Evolutionary conservation across 257 asterid genomes (phyloP).

Genomic region (Fraxinus americana): DNA sequence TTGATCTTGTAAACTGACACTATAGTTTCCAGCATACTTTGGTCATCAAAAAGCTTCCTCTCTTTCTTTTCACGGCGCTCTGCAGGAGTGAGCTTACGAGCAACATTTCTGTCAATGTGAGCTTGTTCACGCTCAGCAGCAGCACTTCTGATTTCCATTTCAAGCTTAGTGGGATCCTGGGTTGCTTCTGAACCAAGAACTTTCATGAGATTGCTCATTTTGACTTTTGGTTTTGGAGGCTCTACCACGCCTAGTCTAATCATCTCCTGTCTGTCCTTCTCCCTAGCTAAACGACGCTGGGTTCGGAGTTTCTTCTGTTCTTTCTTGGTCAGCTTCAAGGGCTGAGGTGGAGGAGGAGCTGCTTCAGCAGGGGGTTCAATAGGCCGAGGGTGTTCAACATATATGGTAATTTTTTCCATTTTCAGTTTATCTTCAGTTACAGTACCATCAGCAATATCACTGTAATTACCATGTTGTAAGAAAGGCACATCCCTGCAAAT

Average conservation of each 20-base stretch:
- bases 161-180: constrained; percentile 94
- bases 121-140: constrained; percentile 99
- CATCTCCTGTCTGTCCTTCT: constrained; percentile 95
- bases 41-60: constrained; percentile 76
- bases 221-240: constrained; percentile 89
- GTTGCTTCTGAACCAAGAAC: constrained; percentile 98
- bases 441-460: constrained; percentile 45
- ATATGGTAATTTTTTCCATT: constrained; percentile 76
- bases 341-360: constrained; percentile 95
- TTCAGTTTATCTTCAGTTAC: constrained; percentile 50
- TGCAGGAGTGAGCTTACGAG: constrained; percentile 94
- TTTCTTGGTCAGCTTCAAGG: constrained; percentile 81
- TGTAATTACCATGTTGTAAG: constrained; percentile 59
- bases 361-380: constrained; percentile 92
- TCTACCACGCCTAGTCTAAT: constrained; percentile 82
- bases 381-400: constrained; percentile 88
- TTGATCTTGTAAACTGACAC: constrained; percentile 83
- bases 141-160: constrained; percentile 91
- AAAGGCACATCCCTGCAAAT: constrained; percentile 75
- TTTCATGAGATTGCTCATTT: constrained; percentile 97
- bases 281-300: constrained; percentile 76
- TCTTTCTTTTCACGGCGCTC: constrained; percentile 96
- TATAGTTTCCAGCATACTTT: constrained; percentile 49
- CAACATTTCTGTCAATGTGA: constrained; percentile 81
- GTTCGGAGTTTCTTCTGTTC: constrained; percentile 98